These are phyloP conservation scores for Neofusicoccum kwambonambiense DNA, from an alignment of 2,329 filamentous ascomycete species.

Conservation along the genomic window DNA sequence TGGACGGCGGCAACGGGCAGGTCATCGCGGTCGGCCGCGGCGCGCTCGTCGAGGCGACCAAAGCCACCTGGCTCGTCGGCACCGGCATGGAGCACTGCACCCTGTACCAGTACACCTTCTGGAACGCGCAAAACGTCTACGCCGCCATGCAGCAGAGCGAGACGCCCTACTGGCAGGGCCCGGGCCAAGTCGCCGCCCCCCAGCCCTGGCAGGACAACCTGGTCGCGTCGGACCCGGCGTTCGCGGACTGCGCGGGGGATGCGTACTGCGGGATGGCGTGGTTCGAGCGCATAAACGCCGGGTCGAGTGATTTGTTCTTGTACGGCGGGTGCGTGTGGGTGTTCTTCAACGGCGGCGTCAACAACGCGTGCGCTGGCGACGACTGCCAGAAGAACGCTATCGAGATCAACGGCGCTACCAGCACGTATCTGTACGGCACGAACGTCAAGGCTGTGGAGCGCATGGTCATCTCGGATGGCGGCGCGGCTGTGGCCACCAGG, in stretches of 20 bases:
- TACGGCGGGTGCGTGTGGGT: constrained; percentile 12
- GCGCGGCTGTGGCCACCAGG: neutral
- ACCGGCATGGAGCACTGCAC: constrained; percentile 55
- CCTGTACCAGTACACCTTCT: constrained; percentile 54
- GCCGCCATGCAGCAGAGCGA: constrained; percentile 55
- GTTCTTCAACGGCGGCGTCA: constrained; percentile 8
- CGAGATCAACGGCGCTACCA: neutral
- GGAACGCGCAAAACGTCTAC: constrained; percentile 51
- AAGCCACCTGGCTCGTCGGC: constrained; percentile 55
- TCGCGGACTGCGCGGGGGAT: constrained; percentile 24
- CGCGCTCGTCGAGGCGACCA: constrained; percentile 47
- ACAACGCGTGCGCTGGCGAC: neutral
- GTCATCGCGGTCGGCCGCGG: constrained; percentile 50
- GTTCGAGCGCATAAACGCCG: neutral
- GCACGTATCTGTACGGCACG: constrained; percentile 6
- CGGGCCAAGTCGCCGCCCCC: constrained; percentile 35
- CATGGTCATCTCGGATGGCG: neutral
- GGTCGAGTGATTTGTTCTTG: neutral
- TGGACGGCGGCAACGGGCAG: constrained; percentile 39
- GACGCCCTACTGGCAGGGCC: constrained; percentile 50
- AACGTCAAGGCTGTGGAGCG: constrained; percentile 2
- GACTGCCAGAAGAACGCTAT: constrained; percentile 11
- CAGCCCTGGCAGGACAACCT: constrained; percentile 41
- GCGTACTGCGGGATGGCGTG: constrained; percentile 20
- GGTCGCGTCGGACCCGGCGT: constrained; percentile 32